These are phyloP conservation scores for Candida montana DNA, from an alignment of 805 yeast species.

Conservation along the genomic window DNA sequence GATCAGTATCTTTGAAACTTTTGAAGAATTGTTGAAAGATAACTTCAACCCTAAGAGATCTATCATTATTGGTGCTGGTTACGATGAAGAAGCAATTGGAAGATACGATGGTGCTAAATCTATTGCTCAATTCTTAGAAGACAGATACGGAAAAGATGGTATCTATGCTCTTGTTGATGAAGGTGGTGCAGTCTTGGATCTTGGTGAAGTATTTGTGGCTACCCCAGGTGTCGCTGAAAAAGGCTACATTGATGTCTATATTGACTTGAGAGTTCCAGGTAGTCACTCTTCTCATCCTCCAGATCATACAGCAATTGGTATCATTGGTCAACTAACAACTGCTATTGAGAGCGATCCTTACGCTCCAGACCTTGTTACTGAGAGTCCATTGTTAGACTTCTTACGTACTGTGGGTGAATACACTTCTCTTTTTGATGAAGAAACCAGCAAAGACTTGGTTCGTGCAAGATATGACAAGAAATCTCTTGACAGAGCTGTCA, in stretches of 20 bases:
- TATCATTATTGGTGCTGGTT: constrained; percentile 61
- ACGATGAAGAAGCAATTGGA: constrained; percentile 74
- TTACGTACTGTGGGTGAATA: constrained; percentile 28
- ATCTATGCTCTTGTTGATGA: constrained; percentile 64
- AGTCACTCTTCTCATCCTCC: constrained; percentile 80
- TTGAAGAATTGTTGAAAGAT: constrained; percentile 43
- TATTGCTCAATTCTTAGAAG: constrained; percentile 40
- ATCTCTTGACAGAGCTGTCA: constrained; percentile 28
- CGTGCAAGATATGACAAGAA: constrained; percentile 30
- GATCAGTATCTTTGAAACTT: constrained; percentile 57
- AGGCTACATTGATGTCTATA: constrained; percentile 49
- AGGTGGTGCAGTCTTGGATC: constrained; percentile 34
- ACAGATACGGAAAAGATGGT: constrained; percentile 54
- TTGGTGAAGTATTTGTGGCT: constrained; percentile 39
- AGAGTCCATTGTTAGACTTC: constrained; percentile 6
- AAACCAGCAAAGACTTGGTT: constrained; percentile 21
- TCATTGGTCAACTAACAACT: constrained; percentile 51
- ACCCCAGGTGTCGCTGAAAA: constrained; percentile 56
- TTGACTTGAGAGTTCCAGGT: constrained; percentile 54
- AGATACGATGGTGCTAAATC: constrained; percentile 35
- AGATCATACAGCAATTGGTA: constrained; percentile 74
- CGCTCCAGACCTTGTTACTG: constrained; percentile 20
- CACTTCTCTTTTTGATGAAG: constrained; percentile 9
- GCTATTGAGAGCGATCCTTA: constrained; percentile 52
- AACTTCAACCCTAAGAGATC: constrained; percentile 55